A percentile compares a stretch with the other conserved stretches of the same genome.
phyloP scores from a whole-genome alignment of 192 early-diverging fungal species.

The Chytriomyces sp. region DNA sequence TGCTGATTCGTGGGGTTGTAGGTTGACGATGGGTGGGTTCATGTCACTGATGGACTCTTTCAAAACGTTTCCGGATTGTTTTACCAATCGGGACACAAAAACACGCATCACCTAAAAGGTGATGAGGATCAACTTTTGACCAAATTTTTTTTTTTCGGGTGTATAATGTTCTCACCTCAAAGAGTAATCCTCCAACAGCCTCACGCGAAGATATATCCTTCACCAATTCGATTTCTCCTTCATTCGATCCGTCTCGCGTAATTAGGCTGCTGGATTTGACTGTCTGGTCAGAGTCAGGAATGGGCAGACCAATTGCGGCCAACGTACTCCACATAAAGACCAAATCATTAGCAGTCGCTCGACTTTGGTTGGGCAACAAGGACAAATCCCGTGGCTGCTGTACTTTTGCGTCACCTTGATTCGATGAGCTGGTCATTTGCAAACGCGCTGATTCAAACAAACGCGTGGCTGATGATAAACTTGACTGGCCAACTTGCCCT shows the following conservation, averaged over 20 bases:
- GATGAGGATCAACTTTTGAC: no score
- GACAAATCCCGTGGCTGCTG: background rate
- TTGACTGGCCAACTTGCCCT: background rate
- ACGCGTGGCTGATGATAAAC: background rate
- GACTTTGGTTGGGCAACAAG: background rate
- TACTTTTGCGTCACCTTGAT: background rate
- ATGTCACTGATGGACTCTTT: background rate
- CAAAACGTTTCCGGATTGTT: conserved; percentile 1
- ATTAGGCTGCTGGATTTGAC: no score
- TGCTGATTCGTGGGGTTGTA: background rate
- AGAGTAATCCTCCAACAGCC: conserved; percentile 22
- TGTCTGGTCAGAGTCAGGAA: conserved; percentile 9
- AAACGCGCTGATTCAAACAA: background rate
- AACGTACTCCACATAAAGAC: conserved; percentile 25
- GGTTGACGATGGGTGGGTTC: background rate
- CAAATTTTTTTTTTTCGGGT: background rate
- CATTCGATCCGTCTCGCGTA: background rate
- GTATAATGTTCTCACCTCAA: conserved; percentile 7
- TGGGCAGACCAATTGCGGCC: conserved; percentile 20
- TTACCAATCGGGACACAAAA: conserved; percentile 6
- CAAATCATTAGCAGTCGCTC: conserved; percentile 10
- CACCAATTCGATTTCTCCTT: conserved; percentile 12
- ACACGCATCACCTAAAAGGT: conserved; percentile 22
- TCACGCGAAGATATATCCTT: conserved; percentile 8
- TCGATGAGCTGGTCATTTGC: background rate